Base-by-base conservation (phyloP, 148 eudicot species). In the Chenopodium berlandieri region DNA sequence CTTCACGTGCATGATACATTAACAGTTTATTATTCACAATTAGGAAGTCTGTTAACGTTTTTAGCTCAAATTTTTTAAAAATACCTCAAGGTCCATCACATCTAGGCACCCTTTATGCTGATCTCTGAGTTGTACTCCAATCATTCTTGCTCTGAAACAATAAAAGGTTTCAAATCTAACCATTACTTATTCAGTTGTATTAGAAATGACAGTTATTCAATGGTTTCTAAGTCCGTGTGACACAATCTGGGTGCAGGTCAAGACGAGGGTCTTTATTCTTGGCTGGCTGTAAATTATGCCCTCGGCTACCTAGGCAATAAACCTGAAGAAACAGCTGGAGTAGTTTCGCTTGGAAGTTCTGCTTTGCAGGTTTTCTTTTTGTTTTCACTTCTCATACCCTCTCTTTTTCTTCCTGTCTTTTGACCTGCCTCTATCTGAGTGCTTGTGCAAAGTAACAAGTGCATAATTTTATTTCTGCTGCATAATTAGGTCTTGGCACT, bases 271-370 rank as follows among this genome's bases (percentile, higher is more conserved):
- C 54, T 87, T 71, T 89, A 89, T 84, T 77, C 84, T 77, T 89
- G 91, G 91, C 71, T 87, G 82, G 91, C 89, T 79, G 82, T 83
- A 54, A 89, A 89, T 81, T 84, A 87, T 89, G 88, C 87, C 52
- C 83, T 89, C 70, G 91, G 91, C 80, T 85, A 76, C 80, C 70
- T 89, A 66, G 91, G 91, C 80, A 80, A 71, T 47, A 81, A 79
- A 77, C 87, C 91, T 60, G 77, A 87, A 48, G 85, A 84, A 60
- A 89, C 89, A 60, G 78, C 82, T 82, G 91, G 91, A 78, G 82
- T 87, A 79, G 85, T 89, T 84, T 67, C 84, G 52, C 84, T 89
- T 75, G 89, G 88, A 78, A 87, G 89, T 83, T 78, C 91, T 64
- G 79, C 88, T 82, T 75, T 85, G 85, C 91, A 89, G 91, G 91